Evolutionary conservation across 805 yeast genomes (phyloP), one percentile per base, ranked within the genome.

Genomic region (Sugiyamaella qingdaonensis): DNA sequence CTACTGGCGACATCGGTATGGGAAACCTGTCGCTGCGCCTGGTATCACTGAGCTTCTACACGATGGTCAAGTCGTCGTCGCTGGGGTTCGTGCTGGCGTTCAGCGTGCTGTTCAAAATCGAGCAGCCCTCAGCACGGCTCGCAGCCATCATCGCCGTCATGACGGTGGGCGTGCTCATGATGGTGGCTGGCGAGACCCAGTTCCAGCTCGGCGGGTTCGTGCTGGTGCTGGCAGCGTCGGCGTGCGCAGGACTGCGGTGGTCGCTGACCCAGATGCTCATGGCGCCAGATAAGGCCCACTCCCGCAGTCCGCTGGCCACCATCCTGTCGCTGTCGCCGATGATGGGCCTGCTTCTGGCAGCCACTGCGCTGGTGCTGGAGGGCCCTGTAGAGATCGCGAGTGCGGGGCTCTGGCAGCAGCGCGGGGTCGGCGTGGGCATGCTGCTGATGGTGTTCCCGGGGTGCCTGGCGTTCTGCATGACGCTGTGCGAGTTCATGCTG

Each of bases 181-280:
- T 94, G 98, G 92, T 89, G 4, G 71, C 72, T 0, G 73, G 72
- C 18, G 71, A 69, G 52, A 60, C 71, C 11, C 59, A 66, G 41
- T 69, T 68, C 53, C 63, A 64, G 29, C 50, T 67, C 31, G 55
- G 84, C 1, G 98, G 99, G 1, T 81, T 89, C 19, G 50, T 81
- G 1, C 71, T 90, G 27, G 97, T 92, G 1, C 70, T 94, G 29
- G 71, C 79, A 1, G 91, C 96, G 2, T 81, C 95, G 1, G 78
- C 86, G 65, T 78, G 89, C 71, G 84, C 94, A 13, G 99, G 99
- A 0, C 72, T 94, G 49, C 78, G 99, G 58, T 94, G 99, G 99
- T 92, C 96, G 1, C 79, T 91, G 56, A 90, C 98, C 0, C 98
- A 94, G 65, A 68, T 94, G 19, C 75, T 92, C 34, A 72, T 94